phyloP scores from a whole-genome alignment of 805 yeast species.

The Suhomyces xylopsoci region DNA sequence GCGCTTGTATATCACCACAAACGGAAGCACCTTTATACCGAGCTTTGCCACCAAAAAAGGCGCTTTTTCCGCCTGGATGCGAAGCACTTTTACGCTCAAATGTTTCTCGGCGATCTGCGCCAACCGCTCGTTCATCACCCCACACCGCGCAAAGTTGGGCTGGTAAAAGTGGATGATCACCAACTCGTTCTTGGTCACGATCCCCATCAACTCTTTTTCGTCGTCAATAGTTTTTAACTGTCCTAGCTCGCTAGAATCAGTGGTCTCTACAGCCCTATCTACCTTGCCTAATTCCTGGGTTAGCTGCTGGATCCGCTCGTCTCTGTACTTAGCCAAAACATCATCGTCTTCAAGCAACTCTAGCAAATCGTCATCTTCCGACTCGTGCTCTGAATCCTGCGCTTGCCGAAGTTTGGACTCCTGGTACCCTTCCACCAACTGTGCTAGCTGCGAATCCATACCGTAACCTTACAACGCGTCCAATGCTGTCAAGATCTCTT shows the following conservation, averaged over 20 bases:
- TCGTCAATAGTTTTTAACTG: constrained; percentile 36
- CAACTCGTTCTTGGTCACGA: constrained; percentile 40
- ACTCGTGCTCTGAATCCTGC: constrained; percentile 7
- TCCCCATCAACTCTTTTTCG: constrained; percentile 57
- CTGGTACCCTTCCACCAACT: constrained; percentile 44
- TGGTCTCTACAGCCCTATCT: constrained; percentile 21
- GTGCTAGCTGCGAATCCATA: constrained; percentile 31
- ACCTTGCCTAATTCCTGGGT: constrained; percentile 40
- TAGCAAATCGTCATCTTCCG: constrained; percentile 13
- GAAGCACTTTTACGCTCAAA: constrained; percentile 49
- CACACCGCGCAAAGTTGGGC: constrained; percentile 59
- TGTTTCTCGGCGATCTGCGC: constrained; percentile 53
- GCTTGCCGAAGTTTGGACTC: constrained; percentile 30
- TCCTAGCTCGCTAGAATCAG: constrained; percentile 42
- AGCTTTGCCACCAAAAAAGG: constrained; percentile 71
- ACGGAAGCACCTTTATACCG: constrained; percentile 66
- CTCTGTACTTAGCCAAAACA: constrained; percentile 52
- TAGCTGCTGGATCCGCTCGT: constrained; percentile 58
- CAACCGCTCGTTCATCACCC: constrained; percentile 49
- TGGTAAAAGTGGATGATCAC: constrained; percentile 64
- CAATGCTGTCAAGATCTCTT: constrained; percentile 12
- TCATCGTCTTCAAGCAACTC: constrained; percentile 46
- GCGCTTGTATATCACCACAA: constrained; percentile 55
- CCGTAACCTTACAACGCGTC: not conserved
- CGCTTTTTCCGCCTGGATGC: constrained; percentile 59